Evolutionary conservation across 2,329 filamentous ascomycete species (phyloP).

Genomic region (Hypoxylon sp.): DNA sequence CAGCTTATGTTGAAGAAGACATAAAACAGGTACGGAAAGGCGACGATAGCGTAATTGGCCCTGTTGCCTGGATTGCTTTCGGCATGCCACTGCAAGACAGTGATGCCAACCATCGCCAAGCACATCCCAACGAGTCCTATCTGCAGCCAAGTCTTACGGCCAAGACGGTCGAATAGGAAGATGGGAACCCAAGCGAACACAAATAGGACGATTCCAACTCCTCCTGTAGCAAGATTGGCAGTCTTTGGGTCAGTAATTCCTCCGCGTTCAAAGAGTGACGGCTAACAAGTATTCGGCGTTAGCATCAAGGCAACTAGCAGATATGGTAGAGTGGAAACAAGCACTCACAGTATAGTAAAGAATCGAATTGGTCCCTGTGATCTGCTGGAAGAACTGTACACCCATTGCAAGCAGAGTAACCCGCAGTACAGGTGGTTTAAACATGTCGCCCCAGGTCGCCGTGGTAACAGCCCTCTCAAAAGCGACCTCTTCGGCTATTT

Average conservation of each 20-base stretch:
- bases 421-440: conserved; percentile 49
- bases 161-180: conserved; percentile 49
- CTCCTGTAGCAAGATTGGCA: conserved; percentile 48
- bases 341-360: conserved; percentile 51
- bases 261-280: conserved; percentile 45
- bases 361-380: conserved; percentile 52
- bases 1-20: conserved; percentile 50
- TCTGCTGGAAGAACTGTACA: conserved; percentile 53
- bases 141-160: conserved; percentile 49
- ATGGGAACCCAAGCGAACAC: conserved; percentile 49
- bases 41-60: conserved; percentile 47
- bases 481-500: conserved; percentile 47
- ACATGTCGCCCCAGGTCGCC: conserved; percentile 52
- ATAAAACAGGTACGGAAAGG: conserved; percentile 48
- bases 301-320: background rate
- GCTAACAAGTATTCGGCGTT: conserved; percentile 22
- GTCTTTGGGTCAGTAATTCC: conserved; percentile 44
- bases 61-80: conserved; percentile 40
- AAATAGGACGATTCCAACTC: conserved; percentile 48
- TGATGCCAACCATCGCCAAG: conserved; percentile 46
- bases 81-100: conserved; percentile 47
- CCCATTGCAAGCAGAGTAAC: conserved; percentile 52
- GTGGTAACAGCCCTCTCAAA: conserved; percentile 41
- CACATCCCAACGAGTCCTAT: conserved; percentile 48
- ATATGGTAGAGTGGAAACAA: background rate